These are phyloP conservation scores for Cryomyces antarcticus DNA, from an alignment of 495 filamentous ascomycete species.

Conservation along the genomic window DNA sequence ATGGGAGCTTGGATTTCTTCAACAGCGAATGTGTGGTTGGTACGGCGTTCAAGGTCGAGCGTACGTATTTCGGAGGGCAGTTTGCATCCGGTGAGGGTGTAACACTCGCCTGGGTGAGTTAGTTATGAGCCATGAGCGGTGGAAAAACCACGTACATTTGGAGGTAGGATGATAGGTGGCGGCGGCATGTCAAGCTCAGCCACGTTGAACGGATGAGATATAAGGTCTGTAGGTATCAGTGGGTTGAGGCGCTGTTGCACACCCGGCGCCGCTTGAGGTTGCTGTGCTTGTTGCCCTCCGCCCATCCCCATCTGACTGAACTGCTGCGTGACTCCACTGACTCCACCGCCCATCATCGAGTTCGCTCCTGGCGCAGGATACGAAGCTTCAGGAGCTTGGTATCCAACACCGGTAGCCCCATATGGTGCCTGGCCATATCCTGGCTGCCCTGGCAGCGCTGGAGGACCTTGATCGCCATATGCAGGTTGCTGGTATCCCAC, in stretches of 20 bases:
- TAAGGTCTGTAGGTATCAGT: slow-evolving; percentile 76
- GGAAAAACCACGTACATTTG: slow-evolving; percentile 46
- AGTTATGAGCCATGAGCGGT: slow-evolving; percentile 5
- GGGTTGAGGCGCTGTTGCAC: slow-evolving; percentile 50
- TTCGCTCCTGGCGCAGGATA: slow-evolving; percentile 35
- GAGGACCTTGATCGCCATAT: slow-evolving; percentile 7
- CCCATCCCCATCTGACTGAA: slow-evolving; percentile 66
- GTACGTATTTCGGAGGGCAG: slow-evolving; percentile 83
- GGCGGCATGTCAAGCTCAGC: slow-evolving; percentile 82
- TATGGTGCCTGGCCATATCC: slow-evolving; percentile 19
- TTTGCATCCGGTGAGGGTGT: slow-evolving; percentile 85
- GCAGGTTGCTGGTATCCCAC: slow-evolving; percentile 11
- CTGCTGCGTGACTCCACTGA: slow-evolving; percentile 60
- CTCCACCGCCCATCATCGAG: slow-evolving; percentile 24
- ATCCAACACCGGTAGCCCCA: slow-evolving; percentile 33
- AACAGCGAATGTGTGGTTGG: slow-evolving; percentile 78
- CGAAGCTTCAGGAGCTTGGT: slow-evolving; percentile 44
- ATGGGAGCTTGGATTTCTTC: slow-evolving; percentile 90
- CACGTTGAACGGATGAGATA: slow-evolving; percentile 84
- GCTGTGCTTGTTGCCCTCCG: slow-evolving; percentile 9
- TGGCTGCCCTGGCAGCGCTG: slow-evolving; percentile 3
- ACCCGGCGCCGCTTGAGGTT: slow-evolving; percentile 27
- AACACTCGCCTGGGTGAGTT: slow-evolving; percentile 50
- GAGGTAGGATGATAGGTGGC: slow-evolving; percentile 74
- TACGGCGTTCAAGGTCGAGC: slow-evolving; percentile 82